These are phyloP conservation scores for Camelina neglecta DNA, from an alignment of 345 rosid species.

Conservation along the genomic window DNA sequence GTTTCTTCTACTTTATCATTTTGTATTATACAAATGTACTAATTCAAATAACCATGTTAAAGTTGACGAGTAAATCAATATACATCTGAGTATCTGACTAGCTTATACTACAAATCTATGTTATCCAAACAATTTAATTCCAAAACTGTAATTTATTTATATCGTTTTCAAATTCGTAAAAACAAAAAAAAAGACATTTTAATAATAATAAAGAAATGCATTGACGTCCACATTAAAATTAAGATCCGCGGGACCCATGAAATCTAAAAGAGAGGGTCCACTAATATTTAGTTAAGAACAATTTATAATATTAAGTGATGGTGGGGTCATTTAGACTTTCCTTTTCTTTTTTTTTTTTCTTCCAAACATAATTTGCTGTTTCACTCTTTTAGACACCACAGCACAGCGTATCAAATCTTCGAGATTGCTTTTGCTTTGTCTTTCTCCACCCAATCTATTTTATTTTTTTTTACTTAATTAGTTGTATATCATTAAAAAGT, in stretches of 20 bases:
- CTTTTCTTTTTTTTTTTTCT: conserved; percentile 20
- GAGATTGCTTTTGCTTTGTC: conserved; percentile 50
- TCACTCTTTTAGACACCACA: conserved; percentile 53
- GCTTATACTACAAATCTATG: neutral
- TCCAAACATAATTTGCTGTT: conserved; percentile 45
- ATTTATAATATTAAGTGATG: conserved; percentile 21
- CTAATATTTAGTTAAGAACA: conserved; percentile 36
- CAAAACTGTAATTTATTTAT: neutral
- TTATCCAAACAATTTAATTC: neutral
- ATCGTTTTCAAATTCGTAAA: neutral
- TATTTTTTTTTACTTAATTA: neutral
- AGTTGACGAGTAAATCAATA: neutral
- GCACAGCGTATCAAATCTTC: conserved; percentile 53
- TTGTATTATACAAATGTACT: no score
- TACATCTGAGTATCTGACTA: neutral
- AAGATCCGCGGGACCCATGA: conserved; percentile 60
- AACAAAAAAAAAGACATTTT: neutral
- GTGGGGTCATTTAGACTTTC: conserved; percentile 50
- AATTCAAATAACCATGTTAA: neutral
- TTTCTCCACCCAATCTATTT: conserved; percentile 29
- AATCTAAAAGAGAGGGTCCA: conserved; percentile 57
- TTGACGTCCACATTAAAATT: conserved; percentile 42
- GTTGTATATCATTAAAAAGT: neutral
- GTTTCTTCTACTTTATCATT: no score
- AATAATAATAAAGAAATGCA: neutral